Evolutionary conservation across 2,329 filamentous ascomycete species (phyloP), one percentile per base, ranked within the genome.

Genomic region (Macrophomina pseudophaseolina): DNA sequence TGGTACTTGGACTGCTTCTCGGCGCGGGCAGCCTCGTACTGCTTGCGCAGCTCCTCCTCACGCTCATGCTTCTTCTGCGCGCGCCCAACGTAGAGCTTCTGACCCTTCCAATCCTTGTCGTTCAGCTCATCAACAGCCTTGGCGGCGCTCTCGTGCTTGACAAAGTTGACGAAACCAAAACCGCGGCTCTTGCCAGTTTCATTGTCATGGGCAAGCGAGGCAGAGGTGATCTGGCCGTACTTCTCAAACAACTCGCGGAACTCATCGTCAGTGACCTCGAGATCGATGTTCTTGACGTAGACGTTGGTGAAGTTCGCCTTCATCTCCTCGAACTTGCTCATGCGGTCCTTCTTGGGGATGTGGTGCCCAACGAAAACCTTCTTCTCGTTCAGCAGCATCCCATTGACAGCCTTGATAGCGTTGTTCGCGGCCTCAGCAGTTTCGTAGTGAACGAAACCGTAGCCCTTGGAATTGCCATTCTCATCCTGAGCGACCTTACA

Each of bases 291-390:
- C 90, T 99, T 99, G 85, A 99, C 92, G 84, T 99, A 99, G 82
- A 99, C 90, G 82, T 99, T 99, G 86, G 95, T 99, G 88, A 96
- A 99, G 87, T 99, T 99, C 82, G 95, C 95, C 90, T 99, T 99
- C 94, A 99, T 99, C 87, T 99, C 95, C 86, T 99, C 95, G 75
- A 98, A 98, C 86, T 99, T 99, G 92, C 93, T 97, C 88, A 98
- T 95, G 76, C 95, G 94, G 79, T 99, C 95, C 88, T 98, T 98
- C 91, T 98, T 98, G 80, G 95, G 94, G 76, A 99, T 98, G 84
- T 99, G 95, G 84, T 97, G 94, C 71, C 95, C 95, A 74, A 99
- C 95, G 75, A 96, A 99, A 71, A 99, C 95, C 88, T 99, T 99
- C 91, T 99, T 99, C 88, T 99, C 95, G 85, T 99, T 99, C 79